Base-by-base conservation (phyloP, 805 yeast genomes). In the Maudiozyma serrabonitensis region DNA sequence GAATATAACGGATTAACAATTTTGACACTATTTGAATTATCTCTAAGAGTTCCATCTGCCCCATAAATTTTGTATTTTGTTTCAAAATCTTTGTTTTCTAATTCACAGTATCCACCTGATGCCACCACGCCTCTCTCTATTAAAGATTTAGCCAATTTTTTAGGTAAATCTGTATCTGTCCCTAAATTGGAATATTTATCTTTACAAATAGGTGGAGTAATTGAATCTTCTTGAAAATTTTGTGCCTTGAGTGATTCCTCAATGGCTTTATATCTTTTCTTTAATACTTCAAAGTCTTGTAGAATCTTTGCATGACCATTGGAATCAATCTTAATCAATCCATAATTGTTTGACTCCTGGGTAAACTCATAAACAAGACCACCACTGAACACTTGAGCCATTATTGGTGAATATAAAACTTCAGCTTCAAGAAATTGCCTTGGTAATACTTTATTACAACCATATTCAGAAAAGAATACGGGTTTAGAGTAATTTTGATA, bases 401-500 rank as follows among this genome's bases (percentile, higher is more conserved):
- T 89, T 41, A 78, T 78, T 9, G 69, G 63, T 0, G 95, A 82
- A 60, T 79, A 87, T 21, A 90, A 70, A 2, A 87, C 72, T 18
- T 71, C 73, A 25, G 88, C 78, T 62, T 90, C 97, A 41, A 82
- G 87, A 66, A 90, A 90, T 5, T 67, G 56, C 53, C 97, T 76
- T 2, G 97, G 97, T 25, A 71, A 67, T 2, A 89, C 83, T 52
- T 79, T 82, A 61, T 89, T 89, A 67, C 97, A 89, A 6, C 97
- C 97, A 68, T 80, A 88, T 70, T 91, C 98, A 1, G 96, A 87
- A 47, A 91, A 78, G 64, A 91, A 85, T 0, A 91, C 77, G 0
- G 98, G 98, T 49, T 81, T 78, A 2, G 84, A 64, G 62, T 76
- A 87, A 35, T 77, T 76, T 21, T 69, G 62, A 62, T 88, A 90